Evolutionary conservation across 2,329 filamentous ascomycete species (phyloP), one percentile per base, ranked within the genome.

Genomic region (Corinectria fuckeliana): DNA sequence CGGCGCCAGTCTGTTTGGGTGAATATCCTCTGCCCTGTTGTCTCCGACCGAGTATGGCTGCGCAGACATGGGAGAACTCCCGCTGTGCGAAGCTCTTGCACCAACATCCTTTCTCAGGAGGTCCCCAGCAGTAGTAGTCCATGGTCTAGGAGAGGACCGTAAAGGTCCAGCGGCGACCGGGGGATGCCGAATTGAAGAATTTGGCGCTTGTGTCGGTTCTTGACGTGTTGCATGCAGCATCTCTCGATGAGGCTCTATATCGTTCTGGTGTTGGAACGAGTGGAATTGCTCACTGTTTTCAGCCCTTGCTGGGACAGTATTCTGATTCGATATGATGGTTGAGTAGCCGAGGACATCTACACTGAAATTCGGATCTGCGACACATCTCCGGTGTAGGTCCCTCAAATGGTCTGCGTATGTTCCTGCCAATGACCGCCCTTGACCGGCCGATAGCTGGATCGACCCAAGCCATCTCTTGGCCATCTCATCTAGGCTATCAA

Each of bases 361-460:
- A 16, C 55, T 57, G 13, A 57, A 57, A 8, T 41, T 39, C 4
- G 55, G 18, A 7, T 57, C 55, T 3, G 41, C 48, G 16, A 51
- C 55, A 7, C 48, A 47, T 48, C 41, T 57, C 13, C 23, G 30
- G 32, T 57, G 41, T 14, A 57, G 23, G 9, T 57, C 55, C 5
- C 55, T 48, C 9, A 57, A 32, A 41, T 57, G 55, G 32, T 51
- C 48, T 16, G 55, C 55, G n/a, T 57, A 57, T 18, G 39, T 57
- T 0, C 55, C 55, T 8, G 55, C 39, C 48, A 57, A 9, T n/a
- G 55, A 57, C 11, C 48, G 23, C 1, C 30, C 48, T 6, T 38
- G 16, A 3, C 39, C 48, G 2, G 32, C 48, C 23, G 28, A n/a
- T 2, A 38, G n/a, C 18, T 50, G 45, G 20, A 48, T 47, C 21